phyloP scores from a whole-genome alignment of 306 rosid genomes.

The Mimosa bimucronata region DNA sequence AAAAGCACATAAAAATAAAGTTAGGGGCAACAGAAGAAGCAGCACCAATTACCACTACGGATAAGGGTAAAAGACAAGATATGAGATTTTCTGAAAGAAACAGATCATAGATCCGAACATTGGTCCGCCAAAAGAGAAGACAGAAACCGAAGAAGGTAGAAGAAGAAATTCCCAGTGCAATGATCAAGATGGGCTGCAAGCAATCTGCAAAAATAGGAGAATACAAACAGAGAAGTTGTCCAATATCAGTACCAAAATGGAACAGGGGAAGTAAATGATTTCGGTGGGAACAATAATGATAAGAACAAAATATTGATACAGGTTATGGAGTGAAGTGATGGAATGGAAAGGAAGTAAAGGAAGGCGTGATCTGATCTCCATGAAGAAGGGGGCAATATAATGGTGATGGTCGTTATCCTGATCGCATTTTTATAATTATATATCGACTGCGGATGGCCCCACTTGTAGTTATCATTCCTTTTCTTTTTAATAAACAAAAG shows the following conservation, averaged over 20 bases:
- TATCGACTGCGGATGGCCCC: slow-evolving; percentile 43
- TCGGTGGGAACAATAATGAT: background rate
- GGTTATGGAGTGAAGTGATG: background rate
- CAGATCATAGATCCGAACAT: background rate
- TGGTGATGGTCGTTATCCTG: slow-evolving; percentile 51
- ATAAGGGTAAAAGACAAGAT: slow-evolving; percentile 9
- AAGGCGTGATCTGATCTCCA: slow-evolving; percentile 7
- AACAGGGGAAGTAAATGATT: background rate
- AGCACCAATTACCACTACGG: slow-evolving; percentile 13
- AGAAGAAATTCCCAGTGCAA: slow-evolving; percentile 24
- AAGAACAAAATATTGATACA: background rate
- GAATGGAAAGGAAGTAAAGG: background rate
- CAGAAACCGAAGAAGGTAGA: background rate
- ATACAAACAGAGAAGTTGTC: slow-evolving; percentile 36
- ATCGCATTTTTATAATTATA: slow-evolving; percentile 20
- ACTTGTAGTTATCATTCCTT: slow-evolving; percentile 26
- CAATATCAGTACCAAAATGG: slow-evolving; percentile 21
- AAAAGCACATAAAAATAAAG: background rate
- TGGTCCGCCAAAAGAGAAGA: background rate
- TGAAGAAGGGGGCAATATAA: slow-evolving; percentile 35
- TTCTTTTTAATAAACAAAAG: too few relatives aligned
- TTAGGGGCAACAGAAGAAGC: background rate
- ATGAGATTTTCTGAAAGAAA: slow-evolving; percentile 7
- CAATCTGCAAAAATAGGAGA: slow-evolving; percentile 31
- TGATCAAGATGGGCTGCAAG: slow-evolving; percentile 7